Evolutionary conservation across 2,329 filamentous ascomycete species (phyloP).

Genomic region (Canariomyces notabilis): DNA sequence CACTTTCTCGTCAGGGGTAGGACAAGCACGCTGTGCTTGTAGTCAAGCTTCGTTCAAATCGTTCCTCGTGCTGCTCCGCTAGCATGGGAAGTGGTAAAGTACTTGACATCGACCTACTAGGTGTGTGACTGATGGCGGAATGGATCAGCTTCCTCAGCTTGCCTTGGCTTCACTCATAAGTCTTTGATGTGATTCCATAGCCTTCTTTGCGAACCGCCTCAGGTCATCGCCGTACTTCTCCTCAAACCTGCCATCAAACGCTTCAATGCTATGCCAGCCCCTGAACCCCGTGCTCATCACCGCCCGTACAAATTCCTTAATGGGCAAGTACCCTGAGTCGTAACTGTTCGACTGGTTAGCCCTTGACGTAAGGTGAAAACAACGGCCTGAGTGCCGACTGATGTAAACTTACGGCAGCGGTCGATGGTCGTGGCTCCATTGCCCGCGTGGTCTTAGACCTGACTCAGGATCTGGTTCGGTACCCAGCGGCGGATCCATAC

Average conservation of each 20-base stretch:
- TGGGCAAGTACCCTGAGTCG: slow-evolving; percentile 65
- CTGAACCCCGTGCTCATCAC: slow-evolving; percentile 57
- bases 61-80: no score
- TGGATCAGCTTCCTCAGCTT: not conserved
- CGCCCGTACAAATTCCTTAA: slow-evolving; percentile 58
- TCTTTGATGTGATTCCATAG: slow-evolving; percentile 4
- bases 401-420: slow-evolving; percentile 52
- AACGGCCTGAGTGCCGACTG: not conserved
- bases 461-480: slow-evolving; percentile 40
- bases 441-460: slow-evolving; percentile 54
- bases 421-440: slow-evolving; percentile 68
- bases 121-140: not conserved
- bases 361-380: not conserved
- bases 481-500: slow-evolving; percentile 50
- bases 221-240: slow-evolving; percentile 30
- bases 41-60: no score
- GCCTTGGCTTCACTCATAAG: not conserved
- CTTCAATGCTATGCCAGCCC: slow-evolving; percentile 29
- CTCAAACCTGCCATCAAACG: slow-evolving; percentile 31
- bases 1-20: no score
- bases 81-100: not conserved
- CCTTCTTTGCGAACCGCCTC: slow-evolving; percentile 25
- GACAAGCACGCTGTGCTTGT: no score
- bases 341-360: slow-evolving; percentile 24
- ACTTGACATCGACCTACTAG: not conserved